phyloP scores from a whole-genome alignment of 176 grass and related monocot species.

The Luzula sylvatica region DNA sequence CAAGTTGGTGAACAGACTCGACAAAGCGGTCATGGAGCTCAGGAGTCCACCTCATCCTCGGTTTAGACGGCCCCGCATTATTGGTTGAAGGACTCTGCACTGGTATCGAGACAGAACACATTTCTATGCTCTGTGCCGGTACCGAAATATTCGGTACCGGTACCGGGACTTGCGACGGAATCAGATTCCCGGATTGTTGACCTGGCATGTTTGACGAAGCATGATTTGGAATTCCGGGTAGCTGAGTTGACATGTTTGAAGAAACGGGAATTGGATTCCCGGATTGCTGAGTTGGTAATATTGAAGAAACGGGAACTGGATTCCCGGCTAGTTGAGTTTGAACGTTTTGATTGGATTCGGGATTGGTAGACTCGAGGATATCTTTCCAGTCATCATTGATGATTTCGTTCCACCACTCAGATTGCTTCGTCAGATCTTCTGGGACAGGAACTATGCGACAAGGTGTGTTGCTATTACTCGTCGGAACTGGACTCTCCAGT shows the following conservation, averaged over 20 bases:
- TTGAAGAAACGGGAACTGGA: background rate
- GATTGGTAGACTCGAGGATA: slow-evolving; percentile 44
- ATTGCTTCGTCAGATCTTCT: slow-evolving; percentile 53
- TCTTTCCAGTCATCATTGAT: slow-evolving; percentile 89
- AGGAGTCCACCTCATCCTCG: slow-evolving; percentile 81
- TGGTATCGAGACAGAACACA: slow-evolving; percentile 44
- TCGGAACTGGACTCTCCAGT: slow-evolving; percentile 25
- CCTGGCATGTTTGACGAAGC: no score
- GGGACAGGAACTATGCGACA: slow-evolving; percentile 24
- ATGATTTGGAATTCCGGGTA: no score
- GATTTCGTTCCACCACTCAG: slow-evolving; percentile 64
- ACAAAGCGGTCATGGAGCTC: slow-evolving; percentile 93
- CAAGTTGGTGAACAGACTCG: slow-evolving; percentile 84
- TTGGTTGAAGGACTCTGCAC: slow-evolving; percentile 38
- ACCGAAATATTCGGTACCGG: slow-evolving; percentile 20
- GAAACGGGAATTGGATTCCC: no score
- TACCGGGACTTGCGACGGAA: background rate
- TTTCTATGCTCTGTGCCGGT: slow-evolving; percentile 45
- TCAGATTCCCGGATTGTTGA: no score
- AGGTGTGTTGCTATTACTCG: slow-evolving; percentile 26
- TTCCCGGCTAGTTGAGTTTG: no score
- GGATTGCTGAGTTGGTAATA: slow-evolving; percentile 15
- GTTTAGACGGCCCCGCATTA: slow-evolving; percentile 37
- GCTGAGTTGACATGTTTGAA: no score
- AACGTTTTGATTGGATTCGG: slow-evolving; percentile 58